A percentile compares a stretch with the other conserved stretches of the same genome.
These are phyloP conservation scores for Vinca major DNA, from an alignment of 305 asterid genomes.

Conservation along the genomic window DNA sequence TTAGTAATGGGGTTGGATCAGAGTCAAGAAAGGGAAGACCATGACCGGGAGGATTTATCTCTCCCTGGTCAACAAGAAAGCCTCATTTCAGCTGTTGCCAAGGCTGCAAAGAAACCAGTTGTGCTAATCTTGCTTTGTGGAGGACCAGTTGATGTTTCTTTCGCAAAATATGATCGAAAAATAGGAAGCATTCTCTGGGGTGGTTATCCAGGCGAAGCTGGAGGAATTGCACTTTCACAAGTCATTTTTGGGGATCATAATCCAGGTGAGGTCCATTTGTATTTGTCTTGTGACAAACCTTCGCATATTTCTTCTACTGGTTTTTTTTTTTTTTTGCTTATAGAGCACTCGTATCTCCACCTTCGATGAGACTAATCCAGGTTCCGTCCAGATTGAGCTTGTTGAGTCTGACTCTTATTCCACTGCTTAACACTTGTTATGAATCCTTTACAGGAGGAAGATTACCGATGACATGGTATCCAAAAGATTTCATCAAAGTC, in stretches of 20 bases:
- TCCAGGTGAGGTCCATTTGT: constrained; percentile 40
- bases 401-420: too few species aligned
- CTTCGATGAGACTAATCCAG: too few species aligned
- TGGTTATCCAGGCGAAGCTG: constrained; percentile 88
- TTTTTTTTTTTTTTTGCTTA: too few species aligned
- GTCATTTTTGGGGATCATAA: constrained; percentile 71
- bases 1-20: constrained; percentile 83
- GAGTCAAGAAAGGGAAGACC: constrained; percentile 46
- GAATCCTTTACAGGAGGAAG: constrained; percentile 49
- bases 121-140: constrained; percentile 60
- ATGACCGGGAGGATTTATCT: constrained; percentile 47
- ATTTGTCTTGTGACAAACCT: neutral
- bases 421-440: neutral
- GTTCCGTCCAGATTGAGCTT: too few species aligned
- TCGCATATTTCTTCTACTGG: neutral
- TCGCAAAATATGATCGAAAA: constrained; percentile 46
- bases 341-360: too few species aligned
- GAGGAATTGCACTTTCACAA: constrained; percentile 62
- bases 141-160: constrained; percentile 62
- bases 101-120: constrained; percentile 56
- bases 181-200: constrained; percentile 81
- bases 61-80: constrained; percentile 73
- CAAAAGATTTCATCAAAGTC: constrained; percentile 53
- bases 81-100: constrained; percentile 42
- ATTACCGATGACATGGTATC: constrained; percentile 90